Conservation (phyloP, 164 flowering plant species). For the Sedum album region DNA sequence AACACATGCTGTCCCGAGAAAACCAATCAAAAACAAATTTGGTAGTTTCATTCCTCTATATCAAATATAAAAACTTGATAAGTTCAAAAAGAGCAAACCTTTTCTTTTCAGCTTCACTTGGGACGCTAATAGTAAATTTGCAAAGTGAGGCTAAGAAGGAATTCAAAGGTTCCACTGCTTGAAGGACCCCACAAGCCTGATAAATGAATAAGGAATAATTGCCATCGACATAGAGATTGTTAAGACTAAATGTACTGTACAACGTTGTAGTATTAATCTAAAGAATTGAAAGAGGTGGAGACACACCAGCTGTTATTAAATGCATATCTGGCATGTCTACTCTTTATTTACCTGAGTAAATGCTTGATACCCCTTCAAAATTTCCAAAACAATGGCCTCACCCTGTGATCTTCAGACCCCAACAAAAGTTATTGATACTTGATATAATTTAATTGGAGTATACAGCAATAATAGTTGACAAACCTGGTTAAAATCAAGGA, state of each 20-base stretch:
- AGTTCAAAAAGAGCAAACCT: slow-evolving; percentile 37
- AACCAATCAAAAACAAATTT: background rate
- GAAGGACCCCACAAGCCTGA: slow-evolving; percentile 98
- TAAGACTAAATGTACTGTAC: background rate
- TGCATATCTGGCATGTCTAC: background rate
- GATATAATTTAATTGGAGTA: background rate
- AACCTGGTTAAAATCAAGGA: slow-evolving; percentile 88
- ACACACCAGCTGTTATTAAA: background rate
- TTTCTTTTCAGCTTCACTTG: slow-evolving; percentile 66
- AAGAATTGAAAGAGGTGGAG: background rate
- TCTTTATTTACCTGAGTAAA: slow-evolving; percentile 72
- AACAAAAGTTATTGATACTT: slow-evolving; percentile 10
- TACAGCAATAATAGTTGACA: slow-evolving; percentile 3
- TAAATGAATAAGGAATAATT: slow-evolving; percentile 9
- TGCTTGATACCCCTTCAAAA: slow-evolving; percentile 96
- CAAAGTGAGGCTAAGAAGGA: slow-evolving; percentile 95
- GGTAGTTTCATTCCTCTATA: too few relatives aligned
- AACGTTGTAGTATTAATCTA: background rate
- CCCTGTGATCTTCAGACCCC: slow-evolving; percentile 80
- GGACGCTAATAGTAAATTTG: slow-evolving; percentile 83
- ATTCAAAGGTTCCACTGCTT: slow-evolving; percentile 81
- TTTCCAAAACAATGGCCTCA: slow-evolving; percentile 93
- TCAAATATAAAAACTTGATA: background rate
- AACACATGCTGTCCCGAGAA: background rate
- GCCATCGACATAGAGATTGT: background rate